Evolutionary conservation across 2,329 filamentous ascomycete species (phyloP).

Genomic region (Monilinia vaccinii-corymbosi): DNA sequence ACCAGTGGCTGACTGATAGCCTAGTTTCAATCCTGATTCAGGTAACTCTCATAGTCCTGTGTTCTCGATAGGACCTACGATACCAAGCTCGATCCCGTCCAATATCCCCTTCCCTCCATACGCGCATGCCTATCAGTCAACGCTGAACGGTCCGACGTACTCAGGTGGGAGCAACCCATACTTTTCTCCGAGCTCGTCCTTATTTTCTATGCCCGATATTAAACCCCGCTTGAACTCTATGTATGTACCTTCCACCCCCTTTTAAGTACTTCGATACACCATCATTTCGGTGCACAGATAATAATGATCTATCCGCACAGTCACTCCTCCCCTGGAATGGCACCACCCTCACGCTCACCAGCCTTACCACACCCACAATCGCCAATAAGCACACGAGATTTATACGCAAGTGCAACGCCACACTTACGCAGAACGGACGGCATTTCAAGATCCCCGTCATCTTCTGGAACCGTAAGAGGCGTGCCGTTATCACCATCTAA

Average conservation of each 20-base stretch:
- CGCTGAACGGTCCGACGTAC: conserved; percentile 26
- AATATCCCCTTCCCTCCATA: conserved; percentile 26
- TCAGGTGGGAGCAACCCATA: conserved; percentile 24
- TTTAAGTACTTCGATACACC: conserved; percentile 16
- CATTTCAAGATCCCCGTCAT: conserved; percentile 27
- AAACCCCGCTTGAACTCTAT: conserved; percentile 28
- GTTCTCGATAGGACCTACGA: conserved; percentile 27
- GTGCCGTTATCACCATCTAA: conserved; percentile 29
- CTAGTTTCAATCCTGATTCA: conserved; percentile 28
- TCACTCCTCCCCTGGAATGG: conserved; percentile 26
- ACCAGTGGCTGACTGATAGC: conserved; percentile 27
- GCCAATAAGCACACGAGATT: conserved; percentile 26
- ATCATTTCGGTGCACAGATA: conserved; percentile 18
- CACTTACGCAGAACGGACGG: conserved; percentile 26
- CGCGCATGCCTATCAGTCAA: conserved; percentile 25
- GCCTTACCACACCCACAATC: conserved; percentile 27
- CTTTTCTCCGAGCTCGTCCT: conserved; percentile 24
- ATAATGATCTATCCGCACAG: conserved; percentile 26
- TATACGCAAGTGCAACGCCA: conserved; percentile 27
- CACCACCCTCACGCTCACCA: conserved; percentile 27
- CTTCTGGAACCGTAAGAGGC: conserved; percentile 23
- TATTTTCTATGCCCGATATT: conserved; percentile 29
- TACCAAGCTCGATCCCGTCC: conserved; percentile 24
- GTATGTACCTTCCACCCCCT: conserved; percentile 22
- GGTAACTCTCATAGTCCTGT: conserved; percentile 29